Base-by-base conservation (phyloP, 176 grass and related monocot species). In the Echinochloa phyllopogon region DNA sequence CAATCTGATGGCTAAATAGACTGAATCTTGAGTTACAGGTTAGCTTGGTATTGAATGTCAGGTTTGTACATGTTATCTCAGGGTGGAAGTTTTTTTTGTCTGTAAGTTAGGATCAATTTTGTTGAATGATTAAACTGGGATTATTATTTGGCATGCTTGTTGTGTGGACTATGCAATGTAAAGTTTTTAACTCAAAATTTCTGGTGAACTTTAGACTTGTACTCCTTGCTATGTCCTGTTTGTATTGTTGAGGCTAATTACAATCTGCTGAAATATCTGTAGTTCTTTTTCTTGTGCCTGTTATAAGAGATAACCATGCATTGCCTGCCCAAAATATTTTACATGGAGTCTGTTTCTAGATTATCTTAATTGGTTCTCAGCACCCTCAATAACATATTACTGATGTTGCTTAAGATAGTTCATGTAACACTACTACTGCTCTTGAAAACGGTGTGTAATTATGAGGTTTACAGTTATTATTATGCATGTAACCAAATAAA, bases 221-320 rank as follows among this genome's bases (percentile, higher is more conserved):
- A 38, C 4, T 75, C 6, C 23, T 62, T 61, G n/a, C 74, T 18
- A 15, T 21, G 2, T 63, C 38, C 58, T 48, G 40, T 36, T 18
- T 29, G 66, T 23, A 1, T 51, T 14, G 29, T 36, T 51, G 42
- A 18, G 18, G 24, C 11, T 48, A 78, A n/a, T 44, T 25, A 15
- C 3, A 20, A 52, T 37, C 3, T 78, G 18, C 2, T 52, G 33
- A 40, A 50, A 67, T 33, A 3, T n/a, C 18, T 50, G 18, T 58
- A 76, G 20, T 2, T 51, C 0, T 13, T 2, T 16, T 8, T 2
- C 0, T 11, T 4, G 0, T 2, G n/a, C 6, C 10, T 17, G 24
- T n/a, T 25, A 24, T 50, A 33, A 33, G 29, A 33, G 60, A 15
- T 21, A 17, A 24, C 20, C 3, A 39, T 15, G 23, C 21, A 40